Evolutionary conservation across 768 basidiomycete species (phyloP), one percentile per base, ranked within the genome.

Genomic region (Mycena venus): DNA sequence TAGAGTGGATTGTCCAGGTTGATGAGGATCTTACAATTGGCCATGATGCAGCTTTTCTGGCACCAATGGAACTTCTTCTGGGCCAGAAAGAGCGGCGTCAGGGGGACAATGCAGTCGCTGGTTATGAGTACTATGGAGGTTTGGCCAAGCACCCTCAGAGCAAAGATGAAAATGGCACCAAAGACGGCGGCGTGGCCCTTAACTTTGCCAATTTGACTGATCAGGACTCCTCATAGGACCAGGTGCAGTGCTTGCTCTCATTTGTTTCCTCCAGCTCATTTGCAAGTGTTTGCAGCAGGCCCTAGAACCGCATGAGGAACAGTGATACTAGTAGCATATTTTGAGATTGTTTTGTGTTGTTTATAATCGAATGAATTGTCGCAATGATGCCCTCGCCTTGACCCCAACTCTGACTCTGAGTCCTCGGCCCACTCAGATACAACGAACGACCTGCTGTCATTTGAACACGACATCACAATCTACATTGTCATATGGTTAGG

Each of bases 191-290:
- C n/a, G n/a, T n/a, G n/a, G 12, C 8, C n/a, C 47, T 10, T 2
- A 3, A 31, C 11, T 58, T 49, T 23, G 66, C 66, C 31, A 55
- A 68, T 58, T 32, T 68, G 49, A 66, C 64, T 2, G 64, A 53
- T 49, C 21, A 10, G 8, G 47, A 49, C 8, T n/a, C 21, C 15
- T 49, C n/a, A n/a, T n/a, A n/a, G n/a, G n/a, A n/a, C n/a, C n/a
- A 49, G 47, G 47, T 49, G 3, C 8, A 15, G 11, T 8, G n/a
- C 21, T 8, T 49, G 4, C 47, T 49, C n/a, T 11, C n/a, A 44
- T 49, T 15, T 15, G 10, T n/a, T 49, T 23, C 47, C 15, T 49
- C n/a, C n/a, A n/a, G n/a, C 23, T n/a, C n/a, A 25, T 23, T 49
- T 49, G 23, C n/a, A n/a, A 23, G n/a, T 8, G 23, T 49, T 15